Evolutionary conservation across 495 filamentous ascomycete species (phyloP).

Genomic region (Wilcoxina mikolae): DNA sequence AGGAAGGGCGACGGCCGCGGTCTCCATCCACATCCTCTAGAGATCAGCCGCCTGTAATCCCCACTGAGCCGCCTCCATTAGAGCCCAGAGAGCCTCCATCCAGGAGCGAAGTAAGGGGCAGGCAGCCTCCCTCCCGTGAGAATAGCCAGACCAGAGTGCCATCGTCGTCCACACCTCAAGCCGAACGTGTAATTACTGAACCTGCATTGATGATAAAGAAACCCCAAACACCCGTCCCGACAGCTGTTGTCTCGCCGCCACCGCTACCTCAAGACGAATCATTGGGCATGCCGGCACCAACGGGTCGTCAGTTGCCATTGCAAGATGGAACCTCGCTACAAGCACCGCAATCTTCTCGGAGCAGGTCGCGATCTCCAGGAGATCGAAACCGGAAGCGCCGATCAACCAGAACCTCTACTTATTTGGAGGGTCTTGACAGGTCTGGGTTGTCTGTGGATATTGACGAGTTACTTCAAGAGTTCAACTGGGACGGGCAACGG

Average conservation of each 20-base stretch:
- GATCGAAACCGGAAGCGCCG: slow-evolving; percentile 45
- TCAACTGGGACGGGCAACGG: slow-evolving; percentile 74
- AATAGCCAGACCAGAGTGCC: slow-evolving; percentile 9
- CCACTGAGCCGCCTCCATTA: background rate
- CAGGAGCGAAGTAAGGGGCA: slow-evolving; percentile 15
- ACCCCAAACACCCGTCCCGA: background rate
- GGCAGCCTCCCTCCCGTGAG: slow-evolving; percentile 18
- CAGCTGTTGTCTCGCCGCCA: background rate
- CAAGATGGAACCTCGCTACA: slow-evolving; percentile 10
- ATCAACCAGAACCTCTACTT: slow-evolving; percentile 47
- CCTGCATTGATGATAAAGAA: slow-evolving; percentile 4
- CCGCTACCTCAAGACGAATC: background rate
- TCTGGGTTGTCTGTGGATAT: slow-evolving; percentile 41
- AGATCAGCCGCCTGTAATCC: background rate
- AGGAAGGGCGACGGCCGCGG: slow-evolving; percentile 7
- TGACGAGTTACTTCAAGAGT: slow-evolving; percentile 65
- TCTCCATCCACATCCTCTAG: slow-evolving; percentile 6
- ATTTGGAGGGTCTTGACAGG: slow-evolving; percentile 26
- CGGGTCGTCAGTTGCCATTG: slow-evolving; percentile 2
- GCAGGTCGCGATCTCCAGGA: slow-evolving; percentile 28
- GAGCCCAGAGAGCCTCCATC: slow-evolving; percentile 17
- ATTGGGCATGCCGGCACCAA: background rate
- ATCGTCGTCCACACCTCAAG: background rate
- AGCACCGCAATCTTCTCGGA: slow-evolving; percentile 8
- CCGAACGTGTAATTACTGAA: background rate